Conservation (phyloP, 2,329 filamentous ascomycete genomes). For the Colletotrichum noveboracense region DNA sequence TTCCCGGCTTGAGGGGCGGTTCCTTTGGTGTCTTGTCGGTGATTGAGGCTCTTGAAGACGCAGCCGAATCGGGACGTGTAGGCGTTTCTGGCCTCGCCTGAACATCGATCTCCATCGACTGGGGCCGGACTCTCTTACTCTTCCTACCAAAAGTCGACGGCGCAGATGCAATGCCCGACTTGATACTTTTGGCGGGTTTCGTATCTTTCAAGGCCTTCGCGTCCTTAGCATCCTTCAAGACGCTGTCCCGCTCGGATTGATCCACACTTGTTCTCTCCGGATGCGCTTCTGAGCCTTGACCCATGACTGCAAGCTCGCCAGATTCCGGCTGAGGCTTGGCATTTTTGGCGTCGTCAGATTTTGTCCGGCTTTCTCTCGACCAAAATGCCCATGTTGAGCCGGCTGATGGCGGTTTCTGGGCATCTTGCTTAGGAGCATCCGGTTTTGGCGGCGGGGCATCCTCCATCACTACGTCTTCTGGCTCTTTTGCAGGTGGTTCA, state of each 20-base stretch:
- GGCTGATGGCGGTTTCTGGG: constrained; percentile 44
- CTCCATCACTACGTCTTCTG: constrained; percentile 47
- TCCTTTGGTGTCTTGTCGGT: constrained; percentile 24
- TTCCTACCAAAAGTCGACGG: constrained; percentile 39
- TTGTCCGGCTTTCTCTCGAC: constrained; percentile 63
- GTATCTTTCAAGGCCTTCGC: constrained; percentile 19
- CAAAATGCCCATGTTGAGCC: constrained; percentile 83
- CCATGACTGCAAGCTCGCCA: constrained; percentile 62
- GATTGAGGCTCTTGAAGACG: constrained; percentile 26
- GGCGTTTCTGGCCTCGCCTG: constrained; percentile 36
- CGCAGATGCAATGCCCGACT: constrained; percentile 28
- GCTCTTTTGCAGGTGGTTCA: constrained; percentile 29
- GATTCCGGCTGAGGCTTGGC: constrained; percentile 37
- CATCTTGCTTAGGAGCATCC: constrained; percentile 26
- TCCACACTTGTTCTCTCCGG: constrained; percentile 52
- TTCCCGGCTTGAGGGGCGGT: constrained; percentile 5
- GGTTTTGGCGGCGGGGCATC: constrained; percentile 41
- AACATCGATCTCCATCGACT: constrained; percentile 53
- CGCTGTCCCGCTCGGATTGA: constrained; percentile 37
- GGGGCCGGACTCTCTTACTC: constrained; percentile 50
- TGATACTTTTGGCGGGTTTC: constrained; percentile 17
- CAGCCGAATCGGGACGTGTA: constrained; percentile 35
- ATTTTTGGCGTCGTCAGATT: constrained; percentile 32
- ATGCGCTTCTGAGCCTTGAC: constrained; percentile 61
- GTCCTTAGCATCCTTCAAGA: constrained; percentile 33